phyloP scores from a whole-genome alignment of 1,284 basidiomycete genomes.

The Sanghuangporus weigelae region DNA sequence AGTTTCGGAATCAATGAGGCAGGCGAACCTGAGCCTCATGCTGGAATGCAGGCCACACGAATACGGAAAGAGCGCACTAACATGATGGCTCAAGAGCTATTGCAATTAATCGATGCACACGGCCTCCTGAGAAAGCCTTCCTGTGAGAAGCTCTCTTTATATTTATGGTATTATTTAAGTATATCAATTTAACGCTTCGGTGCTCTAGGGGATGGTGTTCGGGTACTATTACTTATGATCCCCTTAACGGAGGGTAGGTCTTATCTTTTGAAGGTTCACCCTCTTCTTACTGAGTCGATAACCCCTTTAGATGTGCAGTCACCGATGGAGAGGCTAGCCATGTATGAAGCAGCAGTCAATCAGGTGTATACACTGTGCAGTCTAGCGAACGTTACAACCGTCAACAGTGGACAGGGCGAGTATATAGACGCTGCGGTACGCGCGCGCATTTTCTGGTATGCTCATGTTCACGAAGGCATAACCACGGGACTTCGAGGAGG shows the following conservation, averaged over 20 bases:
- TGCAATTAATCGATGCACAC: slow-evolving; percentile 73
- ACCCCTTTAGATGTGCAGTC: slow-evolving; percentile 36
- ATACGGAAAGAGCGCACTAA: slow-evolving; percentile 38
- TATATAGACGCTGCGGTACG: slow-evolving; percentile 61
- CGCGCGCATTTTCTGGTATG: slow-evolving; percentile 82
- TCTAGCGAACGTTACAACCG: slow-evolving; percentile 36
- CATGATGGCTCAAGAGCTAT: slow-evolving; percentile 65
- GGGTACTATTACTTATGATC: slow-evolving; percentile 68
- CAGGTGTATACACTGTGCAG: slow-evolving; percentile 72
- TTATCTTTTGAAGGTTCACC: slow-evolving; percentile 11
- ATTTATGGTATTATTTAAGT: neutral
- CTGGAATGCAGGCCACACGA: slow-evolving; percentile 31
- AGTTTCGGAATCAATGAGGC: slow-evolving; percentile 81
- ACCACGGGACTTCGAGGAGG: slow-evolving; percentile 75
- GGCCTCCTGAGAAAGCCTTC: slow-evolving; percentile 76
- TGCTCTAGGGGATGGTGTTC: slow-evolving; percentile 62
- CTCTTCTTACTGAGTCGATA: slow-evolving; percentile 13
- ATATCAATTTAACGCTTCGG: neutral
- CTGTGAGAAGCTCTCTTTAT: slow-evolving; percentile 31
- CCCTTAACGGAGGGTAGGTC: slow-evolving; percentile 75
- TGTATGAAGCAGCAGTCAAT: slow-evolving; percentile 57
- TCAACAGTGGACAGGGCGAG: slow-evolving; percentile 46
- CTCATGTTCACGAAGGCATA: slow-evolving; percentile 77
- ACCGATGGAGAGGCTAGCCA: slow-evolving; percentile 49
- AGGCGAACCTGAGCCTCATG: slow-evolving; percentile 43